Conservation (phyloP, 2,329 filamentous ascomycete genomes). For the Alternaria novae-zelandiae region DNA sequence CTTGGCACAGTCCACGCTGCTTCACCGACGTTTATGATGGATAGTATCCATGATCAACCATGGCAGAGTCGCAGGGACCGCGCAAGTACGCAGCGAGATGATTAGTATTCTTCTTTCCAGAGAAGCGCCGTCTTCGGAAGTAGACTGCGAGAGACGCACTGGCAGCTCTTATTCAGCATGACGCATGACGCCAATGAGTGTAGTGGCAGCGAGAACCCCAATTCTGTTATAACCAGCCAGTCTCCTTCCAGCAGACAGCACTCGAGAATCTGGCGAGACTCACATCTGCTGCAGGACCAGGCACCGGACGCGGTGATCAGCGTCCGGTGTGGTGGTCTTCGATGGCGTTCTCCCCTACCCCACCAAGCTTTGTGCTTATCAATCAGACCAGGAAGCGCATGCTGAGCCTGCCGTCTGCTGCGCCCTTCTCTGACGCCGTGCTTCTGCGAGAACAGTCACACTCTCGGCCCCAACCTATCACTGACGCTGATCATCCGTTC, state of each 20-base stretch:
- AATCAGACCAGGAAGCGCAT: constrained; percentile 20
- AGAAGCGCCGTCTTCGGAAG: not conserved
- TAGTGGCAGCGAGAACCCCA: not conserved
- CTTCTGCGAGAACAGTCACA: constrained; percentile 12
- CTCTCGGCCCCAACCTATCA: constrained; percentile 18
- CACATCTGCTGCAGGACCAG: constrained; percentile 15
- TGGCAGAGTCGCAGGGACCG: not conserved
- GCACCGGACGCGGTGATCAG: constrained; percentile 21
- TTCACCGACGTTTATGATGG: not conserved
- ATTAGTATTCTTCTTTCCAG: not conserved
- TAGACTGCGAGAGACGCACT: not conserved
- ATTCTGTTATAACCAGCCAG: not conserved
- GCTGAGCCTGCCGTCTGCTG: constrained; percentile 7
- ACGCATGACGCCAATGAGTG: not conserved
- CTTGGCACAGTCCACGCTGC: not conserved
- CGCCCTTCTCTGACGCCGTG: constrained; percentile 21
- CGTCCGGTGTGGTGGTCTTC: constrained; percentile 13
- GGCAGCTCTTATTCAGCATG: not conserved
- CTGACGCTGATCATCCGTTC: constrained; percentile 8
- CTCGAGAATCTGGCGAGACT: not conserved
- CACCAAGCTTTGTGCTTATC: constrained; percentile 28
- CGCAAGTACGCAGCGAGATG: not conserved
- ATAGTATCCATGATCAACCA: not conserved
- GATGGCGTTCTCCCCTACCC: constrained; percentile 29
- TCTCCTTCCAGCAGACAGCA: not conserved